Percentiles rank a stretch among this genome's conserved stretches.
phyloP scores from a whole-genome alignment of 306 rosid species.

The Medicago ruthenica region DNA sequence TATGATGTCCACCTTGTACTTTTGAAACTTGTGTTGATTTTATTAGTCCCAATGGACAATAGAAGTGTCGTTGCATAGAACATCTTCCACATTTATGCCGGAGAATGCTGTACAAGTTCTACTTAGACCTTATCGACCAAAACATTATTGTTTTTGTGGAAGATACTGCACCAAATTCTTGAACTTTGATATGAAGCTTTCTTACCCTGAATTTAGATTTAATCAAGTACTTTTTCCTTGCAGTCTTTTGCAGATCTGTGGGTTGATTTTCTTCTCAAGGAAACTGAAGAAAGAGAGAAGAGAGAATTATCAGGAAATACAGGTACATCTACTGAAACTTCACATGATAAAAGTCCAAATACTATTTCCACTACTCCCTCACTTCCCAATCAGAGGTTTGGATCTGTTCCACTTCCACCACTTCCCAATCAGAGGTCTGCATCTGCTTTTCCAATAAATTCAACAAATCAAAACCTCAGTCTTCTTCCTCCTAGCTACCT shows the following conservation, averaged over 20 bases:
- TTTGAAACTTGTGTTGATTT: not conserved
- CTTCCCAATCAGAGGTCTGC: constrained; percentile 24
- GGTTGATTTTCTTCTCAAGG: constrained; percentile 31
- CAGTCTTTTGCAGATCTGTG: constrained; percentile 34
- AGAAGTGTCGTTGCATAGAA: not conserved
- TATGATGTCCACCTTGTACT: not conserved
- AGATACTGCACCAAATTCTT: constrained; percentile 2
- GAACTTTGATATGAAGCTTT: constrained; percentile 3
- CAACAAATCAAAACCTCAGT: constrained; percentile 8
- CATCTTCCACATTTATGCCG: constrained; percentile 1
- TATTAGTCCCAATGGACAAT: not conserved
- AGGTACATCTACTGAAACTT: constrained; percentile 4
- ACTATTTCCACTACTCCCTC: constrained; percentile 15
- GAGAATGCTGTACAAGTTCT: constrained; percentile 6
- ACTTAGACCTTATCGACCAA: not conserved
- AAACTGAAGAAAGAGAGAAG: constrained; percentile 33
- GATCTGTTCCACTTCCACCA: constrained; percentile 13
- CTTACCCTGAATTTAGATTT: constrained; percentile 1
- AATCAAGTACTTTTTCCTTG: not conserved
- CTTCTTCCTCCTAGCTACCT: constrained; percentile 17
- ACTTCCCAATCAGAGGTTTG: constrained; percentile 13
- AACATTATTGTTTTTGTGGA: not conserved
- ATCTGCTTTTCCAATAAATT: constrained; percentile 12
- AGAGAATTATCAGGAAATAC: constrained; percentile 15
- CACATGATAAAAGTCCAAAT: constrained; percentile 7